Evolutionary conservation across 495 filamentous ascomycete genomes (phyloP).

Genomic region (Talaromyces liani): DNA sequence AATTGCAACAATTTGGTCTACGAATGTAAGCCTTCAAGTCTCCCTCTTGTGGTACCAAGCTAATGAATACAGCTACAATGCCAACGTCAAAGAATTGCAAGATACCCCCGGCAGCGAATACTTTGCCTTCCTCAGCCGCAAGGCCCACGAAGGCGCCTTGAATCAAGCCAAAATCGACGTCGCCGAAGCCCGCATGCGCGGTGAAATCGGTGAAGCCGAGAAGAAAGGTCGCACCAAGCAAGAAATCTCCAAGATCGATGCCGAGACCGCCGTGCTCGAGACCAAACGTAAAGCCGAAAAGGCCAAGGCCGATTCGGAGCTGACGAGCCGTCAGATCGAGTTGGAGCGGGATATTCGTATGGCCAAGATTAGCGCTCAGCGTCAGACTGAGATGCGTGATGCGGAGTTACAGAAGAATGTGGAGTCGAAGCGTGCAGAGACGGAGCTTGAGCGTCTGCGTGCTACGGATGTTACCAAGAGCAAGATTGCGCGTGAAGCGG

Average conservation of each 20-base stretch:
- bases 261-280: conserved; percentile 72
- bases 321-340: conserved; percentile 60
- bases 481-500: conserved; percentile 61
- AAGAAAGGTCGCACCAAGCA: conserved; percentile 70
- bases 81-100: conserved; percentile 77
- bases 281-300: conserved; percentile 77
- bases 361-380: conserved; percentile 60
- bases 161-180: conserved; percentile 77
- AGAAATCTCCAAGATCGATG: conserved; percentile 75
- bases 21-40: conserved; percentile 35
- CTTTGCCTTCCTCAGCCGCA: conserved; percentile 68
- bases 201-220: conserved; percentile 73
- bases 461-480: conserved; percentile 72
- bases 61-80: conserved; percentile 50
- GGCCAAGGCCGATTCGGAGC: conserved; percentile 64
- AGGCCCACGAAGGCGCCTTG: conserved; percentile 74
- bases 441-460: conserved; percentile 69
- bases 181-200: conserved; percentile 67
- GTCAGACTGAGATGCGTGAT: conserved; percentile 63
- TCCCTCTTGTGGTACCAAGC: neutral
- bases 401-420: conserved; percentile 70
- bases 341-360: conserved; percentile 65
- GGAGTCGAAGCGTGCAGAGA: conserved; percentile 64
- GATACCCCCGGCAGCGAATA: conserved; percentile 71
- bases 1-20: conserved; percentile 67